Base-by-base conservation (phyloP, 2,329 filamentous ascomycete genomes). In the Sporothrix brasiliensis region DNA sequence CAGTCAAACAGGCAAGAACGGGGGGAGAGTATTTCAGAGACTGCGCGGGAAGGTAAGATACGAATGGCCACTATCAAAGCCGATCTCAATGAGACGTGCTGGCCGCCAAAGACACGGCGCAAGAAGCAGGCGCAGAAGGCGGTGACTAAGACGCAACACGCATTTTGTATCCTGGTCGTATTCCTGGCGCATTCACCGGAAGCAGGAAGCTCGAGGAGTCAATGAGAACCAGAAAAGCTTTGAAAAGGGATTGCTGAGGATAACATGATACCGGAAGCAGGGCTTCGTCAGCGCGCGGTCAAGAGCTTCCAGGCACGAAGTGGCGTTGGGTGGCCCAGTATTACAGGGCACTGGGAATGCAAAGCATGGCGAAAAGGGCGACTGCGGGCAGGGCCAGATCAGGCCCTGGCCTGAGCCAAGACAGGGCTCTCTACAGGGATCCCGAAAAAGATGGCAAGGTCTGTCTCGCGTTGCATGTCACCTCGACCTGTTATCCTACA, bases 211-310 rank as follows among this genome's bases (percentile, higher is more conserved):
- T 39, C 41, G 60, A 61, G 53, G 24, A 60, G 24, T 16, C 61
- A 24, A 53, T 52, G 27, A 50, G n/a, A 60, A 41, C 65, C 52
- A 70, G 53, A 50, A n/a, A 41, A 54, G 19, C 49, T 16, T 19
- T 24, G 58, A 27, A 34, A 53, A 58, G 52, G 56, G 44, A 70
- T 52, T 61, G 70, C 56, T 21, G 54, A 66, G 61, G 53, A 49
- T 52, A 65, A 54, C 21, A 69, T 69, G 69, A 69, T 70, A 70
- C 69, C 69, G 56, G 61, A 53, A 69, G 61, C 58, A 50, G 67
- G 67, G n/a, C 39, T 14, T 24, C 54, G 16, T 14, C 24, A 58
- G 11, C 53, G 27, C 50, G 50, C n/a, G 50, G 50, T 53, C 19
- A 11, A 13, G 10, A 53, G 24, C 50, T 7, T 9, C 6, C 6